Evolutionary conservation across 768 basidiomycete genomes (phyloP), one percentile per base, ranked within the genome.

Genomic region (Cubamyces sp.): DNA sequence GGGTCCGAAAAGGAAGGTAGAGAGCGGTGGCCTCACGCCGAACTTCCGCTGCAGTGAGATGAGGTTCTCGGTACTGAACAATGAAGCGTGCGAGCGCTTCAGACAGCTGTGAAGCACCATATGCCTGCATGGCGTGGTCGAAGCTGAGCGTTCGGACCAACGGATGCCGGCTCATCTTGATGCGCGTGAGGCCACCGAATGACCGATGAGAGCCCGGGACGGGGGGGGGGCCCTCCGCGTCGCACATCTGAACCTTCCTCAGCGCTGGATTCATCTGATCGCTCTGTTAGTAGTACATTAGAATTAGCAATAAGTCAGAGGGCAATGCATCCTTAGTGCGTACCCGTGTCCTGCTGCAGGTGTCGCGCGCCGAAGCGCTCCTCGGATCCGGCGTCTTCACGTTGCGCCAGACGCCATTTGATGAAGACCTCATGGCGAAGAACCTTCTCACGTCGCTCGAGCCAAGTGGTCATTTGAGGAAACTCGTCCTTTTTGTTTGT

Each of bases 391-490:
- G 16, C 42, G 42, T 12, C 42, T 12, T 18, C 11, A n/a, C n/a
- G n/a, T n/a, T n/a, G 19, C 9, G 8, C 42, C 8, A 41, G 26
- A 21, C 46, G 30, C 73, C 70, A 75, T 6, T 57, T 5, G 21
- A 77, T 52, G 53, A 59, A 73, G 7, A 66, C 60, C 6, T 67
- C 58, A 59, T 69, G 69, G 3, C 21, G 57, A 21, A 64, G 25
- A 16, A 75, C 57, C 54, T 74, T 73, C 57, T 80, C 78, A 19
- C 71, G 68, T 1, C 75, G 66, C 3, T 60, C 50, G 0, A 82
- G 69, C 75, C 75, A 78, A 1, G 56, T n/a, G 0, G 75, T 73
- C 81, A 82, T 82, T 54, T 80, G 79, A 5, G 64, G 42, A 55
- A 66, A 69, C 34, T 74, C 23, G 19, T 64, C 60, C n/a, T 68